Evolutionary conservation across 257 asterid genomes (phyloP).

Genomic region (Paulownia fortunei): DNA sequence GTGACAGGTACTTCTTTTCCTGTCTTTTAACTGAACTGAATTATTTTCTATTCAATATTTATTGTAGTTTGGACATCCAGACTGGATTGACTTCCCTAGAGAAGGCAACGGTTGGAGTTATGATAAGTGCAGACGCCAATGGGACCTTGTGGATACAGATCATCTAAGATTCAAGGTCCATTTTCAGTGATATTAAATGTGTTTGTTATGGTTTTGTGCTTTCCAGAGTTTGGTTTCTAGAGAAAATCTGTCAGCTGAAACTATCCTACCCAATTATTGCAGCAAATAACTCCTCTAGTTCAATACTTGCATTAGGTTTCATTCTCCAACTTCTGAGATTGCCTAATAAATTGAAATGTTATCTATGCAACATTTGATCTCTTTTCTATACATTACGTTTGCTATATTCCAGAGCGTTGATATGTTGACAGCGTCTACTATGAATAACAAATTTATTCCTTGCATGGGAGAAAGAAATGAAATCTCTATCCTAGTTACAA

Average conservation of each 20-base stretch:
- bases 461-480: constrained; percentile 6
- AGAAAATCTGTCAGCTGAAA: constrained; percentile 21
- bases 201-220: constrained; percentile 9
- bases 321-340: constrained; percentile 11
- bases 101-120: constrained; percentile 95
- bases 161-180: constrained; percentile 95
- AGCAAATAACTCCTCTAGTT: constrained; percentile 12
- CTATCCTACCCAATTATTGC: constrained; percentile 4
- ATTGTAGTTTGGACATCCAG: constrained; percentile 95
- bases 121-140: constrained; percentile 94
- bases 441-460: constrained; percentile 10
- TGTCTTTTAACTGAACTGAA: constrained; percentile 17
- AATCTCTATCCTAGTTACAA: not conserved
- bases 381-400: constrained; percentile 5
- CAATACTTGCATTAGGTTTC: constrained; percentile 10
- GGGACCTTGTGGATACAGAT: constrained; percentile 84
- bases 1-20: constrained; percentile 8
- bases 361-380: constrained; percentile 11
- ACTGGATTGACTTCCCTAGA: constrained; percentile 99
- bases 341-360: not conserved
- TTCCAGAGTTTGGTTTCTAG: constrained; percentile 14
- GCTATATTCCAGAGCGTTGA: not conserved
- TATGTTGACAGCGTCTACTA: not conserved
- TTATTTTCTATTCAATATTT: constrained; percentile 26
- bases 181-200: constrained; percentile 1